Conservation (phyloP, 2,329 filamentous ascomycete species). For the Colletotrichum magnum region DNA sequence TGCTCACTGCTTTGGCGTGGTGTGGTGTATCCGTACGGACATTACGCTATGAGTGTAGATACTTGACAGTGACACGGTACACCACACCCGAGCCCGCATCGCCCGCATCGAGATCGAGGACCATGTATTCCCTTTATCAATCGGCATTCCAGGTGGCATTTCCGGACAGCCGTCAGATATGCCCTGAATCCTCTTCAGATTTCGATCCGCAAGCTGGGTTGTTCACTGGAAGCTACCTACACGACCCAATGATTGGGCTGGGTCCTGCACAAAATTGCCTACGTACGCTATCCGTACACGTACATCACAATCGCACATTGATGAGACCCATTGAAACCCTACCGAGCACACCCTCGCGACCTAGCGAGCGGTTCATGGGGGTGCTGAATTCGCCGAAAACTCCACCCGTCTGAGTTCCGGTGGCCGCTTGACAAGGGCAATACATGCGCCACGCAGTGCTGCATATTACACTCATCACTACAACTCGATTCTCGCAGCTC, state of each 20-base stretch:
- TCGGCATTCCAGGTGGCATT: background rate
- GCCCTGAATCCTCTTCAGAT: too few relatives aligned
- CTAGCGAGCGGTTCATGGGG: background rate
- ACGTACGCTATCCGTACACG: too few relatives aligned
- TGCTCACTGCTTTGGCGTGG: background rate
- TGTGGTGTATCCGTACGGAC: too few relatives aligned
- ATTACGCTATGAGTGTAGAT: too few relatives aligned
- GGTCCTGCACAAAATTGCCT: background rate
- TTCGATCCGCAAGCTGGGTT: too few relatives aligned
- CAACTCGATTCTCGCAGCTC: too few relatives aligned
- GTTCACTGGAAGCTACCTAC: background rate
- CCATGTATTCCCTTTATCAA: background rate
- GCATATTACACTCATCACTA: too few relatives aligned
- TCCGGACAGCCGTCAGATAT: background rate
- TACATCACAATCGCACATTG: background rate
- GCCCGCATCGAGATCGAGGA: conserved; percentile 13
- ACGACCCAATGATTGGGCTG: background rate
- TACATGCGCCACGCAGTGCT: background rate
- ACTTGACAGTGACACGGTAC: too few relatives aligned
- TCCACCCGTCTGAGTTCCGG: conserved; percentile 18
- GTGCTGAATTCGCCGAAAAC: conserved; percentile 23
- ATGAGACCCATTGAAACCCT: background rate
- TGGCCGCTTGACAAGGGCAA: conserved; percentile 10
- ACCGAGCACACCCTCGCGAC: conserved; percentile 5
- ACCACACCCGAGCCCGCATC: conserved; percentile 13